Percentiles rank a stretch among this genome's conserved stretches.
These are phyloP conservation scores for Candida tallmaniae DNA, from an alignment of 805 yeast species.

Conservation along the genomic window DNA sequence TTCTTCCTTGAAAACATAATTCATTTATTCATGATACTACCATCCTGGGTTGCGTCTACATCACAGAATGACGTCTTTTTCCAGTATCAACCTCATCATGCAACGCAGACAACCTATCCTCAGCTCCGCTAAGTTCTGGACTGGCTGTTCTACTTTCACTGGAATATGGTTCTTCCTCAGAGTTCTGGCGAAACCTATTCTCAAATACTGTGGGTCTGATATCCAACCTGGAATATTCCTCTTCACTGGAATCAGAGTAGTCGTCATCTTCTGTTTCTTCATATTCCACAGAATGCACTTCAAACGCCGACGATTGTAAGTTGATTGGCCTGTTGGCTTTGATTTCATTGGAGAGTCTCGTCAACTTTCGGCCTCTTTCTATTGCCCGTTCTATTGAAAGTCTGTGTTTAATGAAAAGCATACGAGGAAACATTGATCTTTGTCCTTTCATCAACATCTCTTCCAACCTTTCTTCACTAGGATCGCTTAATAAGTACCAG, in stretches of 20 bases:
- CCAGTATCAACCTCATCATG: neutral
- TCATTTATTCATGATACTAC: neutral
- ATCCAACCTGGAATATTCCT: conserved; percentile 4
- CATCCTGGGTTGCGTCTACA: neutral
- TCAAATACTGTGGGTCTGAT: conserved; percentile 8
- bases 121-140: too few relatives aligned
- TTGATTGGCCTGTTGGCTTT: conserved; percentile 2
- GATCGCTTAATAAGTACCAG: conserved; percentile 62
- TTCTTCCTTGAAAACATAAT: too few relatives aligned
- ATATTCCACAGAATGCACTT: conserved; percentile 3
- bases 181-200: conserved; percentile 1
- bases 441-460: conserved; percentile 61
- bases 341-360: conserved; percentile 11
- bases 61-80: neutral
- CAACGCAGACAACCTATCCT: too few relatives aligned
- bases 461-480: conserved; percentile 52
- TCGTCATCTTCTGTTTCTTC: conserved; percentile 11
- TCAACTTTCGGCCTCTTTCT: conserved; percentile 41
- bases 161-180: conserved; percentile 5
- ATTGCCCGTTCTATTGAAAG: conserved; percentile 62
- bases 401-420: conserved; percentile 62
- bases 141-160: conserved; percentile 11
- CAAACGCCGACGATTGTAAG: conserved; percentile 1
- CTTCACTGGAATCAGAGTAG: conserved; percentile 14
- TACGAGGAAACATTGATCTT: conserved; percentile 59